These are phyloP conservation scores for Russula lepida DNA, from an alignment of 768 basidiomycete species.

Conservation along the genomic window DNA sequence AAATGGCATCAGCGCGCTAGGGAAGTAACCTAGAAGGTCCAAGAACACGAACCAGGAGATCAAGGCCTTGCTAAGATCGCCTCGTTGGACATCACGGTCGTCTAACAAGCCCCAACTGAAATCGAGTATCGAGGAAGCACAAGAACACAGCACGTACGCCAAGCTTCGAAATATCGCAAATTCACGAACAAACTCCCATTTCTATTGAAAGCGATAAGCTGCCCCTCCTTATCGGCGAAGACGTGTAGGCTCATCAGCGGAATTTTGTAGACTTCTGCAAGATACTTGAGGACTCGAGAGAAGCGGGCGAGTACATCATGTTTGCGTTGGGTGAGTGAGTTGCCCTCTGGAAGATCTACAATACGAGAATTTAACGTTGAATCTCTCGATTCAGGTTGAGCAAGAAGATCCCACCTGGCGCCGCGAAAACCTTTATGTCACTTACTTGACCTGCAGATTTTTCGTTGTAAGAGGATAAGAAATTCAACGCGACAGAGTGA, in stretches of 20 bases:
- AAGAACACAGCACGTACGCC: constrained; percentile 54
- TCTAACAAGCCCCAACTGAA: constrained; percentile 36
- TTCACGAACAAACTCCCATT: constrained; percentile 85
- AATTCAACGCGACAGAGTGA: neutral
- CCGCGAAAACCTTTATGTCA: neutral
- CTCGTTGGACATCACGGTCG: constrained; percentile 55
- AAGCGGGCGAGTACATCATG: constrained; percentile 63
- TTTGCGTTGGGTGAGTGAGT: constrained; percentile 44
- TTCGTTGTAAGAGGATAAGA: neutral
- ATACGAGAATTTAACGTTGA: neutral
- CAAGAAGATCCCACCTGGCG: constrained; percentile 9
- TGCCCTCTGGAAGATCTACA: constrained; percentile 49
- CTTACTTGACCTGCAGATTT: constrained; percentile 2
- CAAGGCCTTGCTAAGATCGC: constrained; percentile 51
- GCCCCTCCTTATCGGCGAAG: constrained; percentile 76
- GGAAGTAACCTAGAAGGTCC: too few relatives aligned
- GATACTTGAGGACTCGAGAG: constrained; percentile 54
- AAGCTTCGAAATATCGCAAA: constrained; percentile 72
- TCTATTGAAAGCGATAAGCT: constrained; percentile 89
- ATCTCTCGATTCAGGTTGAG: neutral
- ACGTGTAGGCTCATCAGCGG: constrained; percentile 70
- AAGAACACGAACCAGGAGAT: constrained; percentile 61
- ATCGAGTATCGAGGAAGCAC: neutral
- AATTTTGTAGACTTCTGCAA: constrained; percentile 66
- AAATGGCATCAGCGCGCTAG: neutral